Conservation (phyloP, 495 filamentous ascomycete genomes). For the Barbatosphaeria neglecta region DNA sequence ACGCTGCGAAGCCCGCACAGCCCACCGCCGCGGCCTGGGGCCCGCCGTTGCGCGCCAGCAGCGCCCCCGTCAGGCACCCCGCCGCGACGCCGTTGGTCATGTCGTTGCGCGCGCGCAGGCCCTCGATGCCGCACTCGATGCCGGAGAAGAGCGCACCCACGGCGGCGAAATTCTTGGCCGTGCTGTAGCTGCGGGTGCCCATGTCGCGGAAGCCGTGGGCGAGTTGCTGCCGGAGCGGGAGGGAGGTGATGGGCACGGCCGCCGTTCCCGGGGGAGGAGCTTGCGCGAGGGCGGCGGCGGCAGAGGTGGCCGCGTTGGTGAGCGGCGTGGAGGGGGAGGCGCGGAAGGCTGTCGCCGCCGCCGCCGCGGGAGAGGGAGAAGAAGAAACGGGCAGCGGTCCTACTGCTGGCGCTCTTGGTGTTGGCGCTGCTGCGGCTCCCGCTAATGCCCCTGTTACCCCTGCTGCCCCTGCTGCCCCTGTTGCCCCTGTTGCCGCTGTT, state of each 20-base stretch:
- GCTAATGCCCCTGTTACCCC: not conserved
- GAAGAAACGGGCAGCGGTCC: too few species aligned
- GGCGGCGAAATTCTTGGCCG: slow-evolving; percentile 88
- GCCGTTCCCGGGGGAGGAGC: slow-evolving; percentile 13
- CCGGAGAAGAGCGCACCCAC: slow-evolving; percentile 84
- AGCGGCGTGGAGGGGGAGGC: slow-evolving; percentile 87
- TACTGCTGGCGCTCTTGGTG: not conserved
- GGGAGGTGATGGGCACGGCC: slow-evolving; percentile 45
- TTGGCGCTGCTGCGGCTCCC: not conserved
- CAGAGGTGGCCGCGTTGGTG: slow-evolving; percentile 47
- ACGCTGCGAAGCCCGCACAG: slow-evolving; percentile 91
- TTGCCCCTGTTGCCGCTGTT: not conserved
- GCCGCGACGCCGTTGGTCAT: slow-evolving; percentile 76
- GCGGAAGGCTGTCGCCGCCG: slow-evolving; percentile 24
- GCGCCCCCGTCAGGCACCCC: slow-evolving; percentile 85
- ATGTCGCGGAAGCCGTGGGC: slow-evolving; percentile 84
- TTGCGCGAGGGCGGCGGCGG: slow-evolving; percentile 37
- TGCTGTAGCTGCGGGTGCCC: slow-evolving; percentile 70
- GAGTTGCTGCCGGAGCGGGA: slow-evolving; percentile 75
- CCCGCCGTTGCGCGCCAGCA: slow-evolving; percentile 71
- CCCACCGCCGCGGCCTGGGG: slow-evolving; percentile 83
- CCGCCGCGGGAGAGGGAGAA: too few species aligned
- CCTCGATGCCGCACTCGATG: slow-evolving; percentile 93
- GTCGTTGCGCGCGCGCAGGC: slow-evolving; percentile 85
- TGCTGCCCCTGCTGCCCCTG: not conserved